Evolutionary conservation across 495 filamentous ascomycete genomes (phyloP), one percentile per base, ranked within the genome.

Genomic region (Penicillium steckii): DNA sequence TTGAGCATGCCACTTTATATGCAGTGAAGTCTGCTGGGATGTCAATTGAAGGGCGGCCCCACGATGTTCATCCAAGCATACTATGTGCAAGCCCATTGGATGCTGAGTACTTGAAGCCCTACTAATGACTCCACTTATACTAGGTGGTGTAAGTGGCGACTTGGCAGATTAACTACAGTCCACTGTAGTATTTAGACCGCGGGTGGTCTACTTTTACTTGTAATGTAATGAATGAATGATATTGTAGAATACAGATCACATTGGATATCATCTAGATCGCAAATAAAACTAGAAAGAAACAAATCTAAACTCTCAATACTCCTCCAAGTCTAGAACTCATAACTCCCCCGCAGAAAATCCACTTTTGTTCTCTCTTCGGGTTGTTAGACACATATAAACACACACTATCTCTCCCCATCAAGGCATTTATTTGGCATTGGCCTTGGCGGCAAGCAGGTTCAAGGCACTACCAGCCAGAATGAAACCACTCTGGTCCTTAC

Each of bases 391-490:
- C 35, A 25, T 30, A 15, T 4, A 7, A 15, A n/a, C 33, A 17
- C 33, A 37, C 5, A 17, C n/a, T 15, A 8, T 15, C 4, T 12
- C 29, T 9, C 29, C n/a, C n/a, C 10, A 13, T 37, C 5, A 37
- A 13, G 18, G n/a, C 33, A 37, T 41, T 48, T 54, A 58, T 29
- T 61, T 47, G 13, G 52, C 42, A 13, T 55, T 46, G 29, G 64
- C 75, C 58, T 69, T 71, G 78, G 84, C 82, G 13, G 87, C 82
- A 61, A 97, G 70, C 64, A 95, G 55, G 76, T 98, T 98, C 75
- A 98, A 70, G 44, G 94, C 94, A 72, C 91, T 96, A 7, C 94
- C 94, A 2, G 94, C 94, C 8, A 98, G 73, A 37, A 98, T 87
- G 66, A 97, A 98, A 1, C 76, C 84, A 56, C 86, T 86, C 76